A percentile compares a stretch with the other conserved stretches of the same genome.
phyloP scores from a whole-genome alignment of 2,329 filamentous ascomycete species.

The Sarocladiaceae sp. region DNA sequence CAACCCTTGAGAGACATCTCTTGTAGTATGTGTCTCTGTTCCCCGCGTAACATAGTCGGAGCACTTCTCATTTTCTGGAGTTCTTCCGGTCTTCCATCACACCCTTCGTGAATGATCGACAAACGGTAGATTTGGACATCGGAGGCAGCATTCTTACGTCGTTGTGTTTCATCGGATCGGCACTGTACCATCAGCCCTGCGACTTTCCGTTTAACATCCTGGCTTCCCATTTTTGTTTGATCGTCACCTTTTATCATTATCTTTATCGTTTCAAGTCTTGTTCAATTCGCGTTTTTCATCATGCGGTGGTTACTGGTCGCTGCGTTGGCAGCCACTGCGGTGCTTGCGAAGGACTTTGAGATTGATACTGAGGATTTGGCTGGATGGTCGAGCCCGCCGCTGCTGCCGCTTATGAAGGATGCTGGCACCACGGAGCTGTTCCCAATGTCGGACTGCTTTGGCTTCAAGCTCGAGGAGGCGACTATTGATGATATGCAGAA shows the following conservation, averaged over 20 bases:
- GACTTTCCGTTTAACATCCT: too few relatives aligned
- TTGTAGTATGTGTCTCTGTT: neutral
- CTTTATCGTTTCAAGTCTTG: too few relatives aligned
- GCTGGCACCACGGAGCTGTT: conserved; percentile 41
- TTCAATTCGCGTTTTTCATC: too few relatives aligned
- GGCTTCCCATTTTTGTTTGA: neutral
- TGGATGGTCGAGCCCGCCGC: conserved; percentile 4
- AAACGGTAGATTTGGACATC: neutral
- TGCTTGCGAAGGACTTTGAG: conserved; percentile 9
- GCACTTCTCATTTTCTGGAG: neutral
- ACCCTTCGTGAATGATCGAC: neutral
- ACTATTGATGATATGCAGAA: conserved; percentile 64
- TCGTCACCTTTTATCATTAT: neutral
- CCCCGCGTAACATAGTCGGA: neutral
- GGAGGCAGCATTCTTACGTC: neutral
- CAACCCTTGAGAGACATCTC: too few relatives aligned
- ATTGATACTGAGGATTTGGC: neutral
- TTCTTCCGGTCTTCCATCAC: neutral
- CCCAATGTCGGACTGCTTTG: conserved; percentile 58
- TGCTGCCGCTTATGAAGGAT: conserved; percentile 32
- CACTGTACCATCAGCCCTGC: too few relatives aligned
- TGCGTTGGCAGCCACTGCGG: conserved; percentile 6
- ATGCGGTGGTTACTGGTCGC: conserved; percentile 10
- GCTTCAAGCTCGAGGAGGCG: conserved; percentile 62
- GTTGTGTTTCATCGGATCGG: neutral